Base-by-base conservation (phyloP, 495 filamentous ascomycete species). In the Penicillium crystallinum region DNA sequence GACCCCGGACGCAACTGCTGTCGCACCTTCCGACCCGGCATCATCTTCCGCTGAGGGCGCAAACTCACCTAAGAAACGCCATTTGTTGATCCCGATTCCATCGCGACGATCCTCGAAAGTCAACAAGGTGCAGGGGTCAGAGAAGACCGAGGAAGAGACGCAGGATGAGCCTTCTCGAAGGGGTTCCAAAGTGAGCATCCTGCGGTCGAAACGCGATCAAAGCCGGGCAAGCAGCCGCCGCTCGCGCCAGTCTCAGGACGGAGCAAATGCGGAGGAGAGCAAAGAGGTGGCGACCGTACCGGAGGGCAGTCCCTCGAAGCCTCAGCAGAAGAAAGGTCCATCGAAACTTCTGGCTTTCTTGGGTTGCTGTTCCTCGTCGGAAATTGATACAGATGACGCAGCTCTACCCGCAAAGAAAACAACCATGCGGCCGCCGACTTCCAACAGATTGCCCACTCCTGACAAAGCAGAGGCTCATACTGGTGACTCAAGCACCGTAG, bases 341-440 rank as follows among this genome's bases (percentile, higher is more conserved):
- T 67, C 59, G 25, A 70, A 82, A 9, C 71, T 96, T 33, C 70
- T 95, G 18, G 77, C 88, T 22, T 83, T 93, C 49, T 73, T 96
- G 42, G 85, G 80, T 45, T 96, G 91, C 74, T 96, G 90, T 66
- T 83, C 84, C 25, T 80, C 84, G 39, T 81, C 80, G n/a, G 81
- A 84, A 49, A 71, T 80, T 3, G 73, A 83, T 52, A 67, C 72
- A 47, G 81, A 83, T 34, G 87, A 88, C 37, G 63, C 75, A 37
- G 60, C 73, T 35, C 67, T 87, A 19, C 83, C 87, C 40, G 73
- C 81, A 30, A 91, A 91, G 72, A 85, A 83, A 62, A 81, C 80
- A 58, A 74, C 65, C 59, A 79, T 74, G 71, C 75, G 59, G 59
- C 74, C 68, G 73, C 75, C 68, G 59, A 75, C 53, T 67, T 78